These are phyloP conservation scores for Plasmodiophora brassicae DNA, from an alignment of 208 protist species.

Conservation along the genomic window DNA sequence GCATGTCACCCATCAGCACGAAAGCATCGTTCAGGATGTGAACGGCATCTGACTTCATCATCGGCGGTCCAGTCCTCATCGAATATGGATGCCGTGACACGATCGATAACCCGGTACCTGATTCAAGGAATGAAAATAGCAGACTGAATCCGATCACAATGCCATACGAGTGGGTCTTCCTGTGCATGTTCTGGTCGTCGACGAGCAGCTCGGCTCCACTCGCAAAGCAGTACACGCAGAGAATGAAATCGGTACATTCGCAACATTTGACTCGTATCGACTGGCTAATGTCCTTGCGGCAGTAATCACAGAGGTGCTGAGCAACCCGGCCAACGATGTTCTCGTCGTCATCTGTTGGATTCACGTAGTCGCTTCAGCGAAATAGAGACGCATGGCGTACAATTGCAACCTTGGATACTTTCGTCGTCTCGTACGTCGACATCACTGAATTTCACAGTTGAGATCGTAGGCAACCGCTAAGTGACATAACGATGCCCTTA, in stretches of 20 bases:
- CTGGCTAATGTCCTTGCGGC: constrained; percentile 12
- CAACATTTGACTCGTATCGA: constrained; percentile 4
- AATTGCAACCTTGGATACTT: no score
- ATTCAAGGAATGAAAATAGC: background rate
- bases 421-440: no score
- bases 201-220: background rate
- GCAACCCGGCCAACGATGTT: background rate
- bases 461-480: no score
- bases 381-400: no score
- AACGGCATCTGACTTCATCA: background rate
- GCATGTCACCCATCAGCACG: background rate
- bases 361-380: no score
- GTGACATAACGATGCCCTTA: no score
- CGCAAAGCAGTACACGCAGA: constrained; percentile 9
- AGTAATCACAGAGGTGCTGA: constrained; percentile 32
- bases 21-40: background rate
- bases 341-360: constrained; percentile 2
- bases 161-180: background rate
- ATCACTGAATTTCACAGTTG: no score
- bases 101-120: constrained; percentile 18
- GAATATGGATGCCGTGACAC: background rate
- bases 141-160: background rate
- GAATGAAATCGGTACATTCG: constrained; percentile 19
- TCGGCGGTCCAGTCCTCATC: constrained; percentile 26
- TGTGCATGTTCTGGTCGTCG: constrained; percentile 10